These are phyloP conservation scores for Gloeopeniophorella convolvens DNA, from an alignment of 768 basidiomycete genomes.

Conservation along the genomic window DNA sequence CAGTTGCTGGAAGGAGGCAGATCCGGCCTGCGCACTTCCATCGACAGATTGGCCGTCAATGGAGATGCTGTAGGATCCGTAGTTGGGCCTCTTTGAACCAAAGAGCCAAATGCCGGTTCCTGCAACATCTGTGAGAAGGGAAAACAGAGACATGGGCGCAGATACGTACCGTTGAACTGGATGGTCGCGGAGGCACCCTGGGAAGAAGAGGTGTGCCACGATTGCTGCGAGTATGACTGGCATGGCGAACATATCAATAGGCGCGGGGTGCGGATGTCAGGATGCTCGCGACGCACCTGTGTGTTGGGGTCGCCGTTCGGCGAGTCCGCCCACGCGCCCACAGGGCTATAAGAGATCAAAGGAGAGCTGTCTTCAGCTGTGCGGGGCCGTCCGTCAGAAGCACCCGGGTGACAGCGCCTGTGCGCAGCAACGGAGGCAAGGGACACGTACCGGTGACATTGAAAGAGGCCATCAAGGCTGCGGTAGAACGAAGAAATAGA, in stretches of 20 bases:
- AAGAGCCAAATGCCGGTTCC: constrained; percentile 47
- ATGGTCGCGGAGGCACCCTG: constrained; percentile 45
- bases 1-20: constrained; percentile 31
- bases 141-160: neutral
- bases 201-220: constrained; percentile 38
- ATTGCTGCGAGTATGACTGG: constrained; percentile 39
- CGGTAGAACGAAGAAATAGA: constrained; percentile 19
- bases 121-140: neutral
- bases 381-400: no score
- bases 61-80: constrained; percentile 40
- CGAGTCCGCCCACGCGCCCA: constrained; percentile 44
- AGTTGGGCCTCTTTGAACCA: constrained; percentile 39
- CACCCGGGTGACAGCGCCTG: no score
- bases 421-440: no score
- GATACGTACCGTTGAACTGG: constrained; percentile 37
- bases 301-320: constrained; percentile 35
- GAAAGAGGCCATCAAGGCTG: constrained; percentile 46
- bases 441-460: constrained; percentile 42
- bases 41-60: constrained; percentile 38
- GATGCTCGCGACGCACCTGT: constrained; percentile 23
- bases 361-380: constrained; percentile 54
- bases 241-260: constrained; percentile 1
- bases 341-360: constrained; percentile 44
- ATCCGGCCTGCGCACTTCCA: constrained; percentile 31
- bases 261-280: neutral